Base-by-base conservation (phyloP, 768 basidiomycete species). In the Trametes elegans region DNA sequence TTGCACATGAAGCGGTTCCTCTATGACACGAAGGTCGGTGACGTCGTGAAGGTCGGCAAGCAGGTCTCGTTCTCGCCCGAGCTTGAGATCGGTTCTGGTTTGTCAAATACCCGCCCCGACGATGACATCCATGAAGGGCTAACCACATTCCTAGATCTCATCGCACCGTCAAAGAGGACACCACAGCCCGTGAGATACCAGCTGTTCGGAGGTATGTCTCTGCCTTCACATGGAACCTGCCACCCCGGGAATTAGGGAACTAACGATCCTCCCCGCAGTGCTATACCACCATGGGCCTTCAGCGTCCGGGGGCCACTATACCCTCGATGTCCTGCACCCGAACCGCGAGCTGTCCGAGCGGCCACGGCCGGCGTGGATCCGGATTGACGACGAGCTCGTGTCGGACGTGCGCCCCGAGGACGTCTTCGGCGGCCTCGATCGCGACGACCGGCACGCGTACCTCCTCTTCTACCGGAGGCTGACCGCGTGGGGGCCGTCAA, bases 251-350 rank as follows among this genome's bases (percentile, higher is more conserved):
- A 27, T 35, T n/a, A n/a, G n/a, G n/a, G n/a, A n/a, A n/a, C 56
- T 47, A 13, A 39, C 45, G 24, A 39, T 14, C 9, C 49, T 43
- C 23, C 10, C 26, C 46, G 3, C 60, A 90, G 96, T 85, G 8
- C 73, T 98, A 11, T 98, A 98, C 70, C 96, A 99, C 68, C 95
- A 99, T 62, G 96, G 96, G 2, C 75, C 78, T 26, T 90, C 90
- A 7, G 93, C 96, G 0, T 86, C 87, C 1, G 93, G 94, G 3
- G 96, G 96, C 1, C 96, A 98, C 70, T 98, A 98, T 73, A 98
- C 95, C 2, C 81, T 96, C 42, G 89, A 93, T 63, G 88, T 95
- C 9, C 74, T 95, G 2, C 87, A 91, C 62, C 88, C 87, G 3
- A 80, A 81, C 59, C 77, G 85, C 31, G 81, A 79, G 68, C 72